These are phyloP conservation scores for Leucoagaricus sp. DNA, from an alignment of 1,284 basidiomycete genomes.

Conservation along the genomic window DNA sequence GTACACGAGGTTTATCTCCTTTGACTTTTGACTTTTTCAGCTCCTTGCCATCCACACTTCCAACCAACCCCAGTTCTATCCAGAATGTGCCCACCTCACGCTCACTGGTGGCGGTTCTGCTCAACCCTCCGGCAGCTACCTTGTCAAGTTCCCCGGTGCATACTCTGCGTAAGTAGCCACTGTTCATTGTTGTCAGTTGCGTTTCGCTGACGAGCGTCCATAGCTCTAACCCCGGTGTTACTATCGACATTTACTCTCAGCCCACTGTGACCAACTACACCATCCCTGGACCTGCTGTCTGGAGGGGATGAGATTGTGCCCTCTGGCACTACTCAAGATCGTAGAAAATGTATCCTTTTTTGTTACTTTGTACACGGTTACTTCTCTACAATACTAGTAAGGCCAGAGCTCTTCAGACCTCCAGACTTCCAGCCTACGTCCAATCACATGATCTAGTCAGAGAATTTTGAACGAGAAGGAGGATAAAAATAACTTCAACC, in stretches of 20 bases:
- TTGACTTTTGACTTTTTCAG: conserved; percentile 26
- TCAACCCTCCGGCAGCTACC: conserved; percentile 28
- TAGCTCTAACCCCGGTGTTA: conserved; percentile 31
- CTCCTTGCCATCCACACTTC: conserved; percentile 39
- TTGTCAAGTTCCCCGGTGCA: conserved; percentile 32
- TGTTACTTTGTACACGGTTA: not conserved
- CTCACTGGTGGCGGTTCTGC: conserved; percentile 32
- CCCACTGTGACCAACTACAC: conserved; percentile 33
- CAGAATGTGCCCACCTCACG: conserved; percentile 35
- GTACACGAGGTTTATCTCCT: not conserved
- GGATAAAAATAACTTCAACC: conserved; percentile 4
- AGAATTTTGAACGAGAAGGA: not conserved
- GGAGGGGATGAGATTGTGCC: conserved; percentile 17
- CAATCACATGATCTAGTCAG: conserved; percentile 6
- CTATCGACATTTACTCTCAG: conserved; percentile 34
- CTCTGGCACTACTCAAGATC: too few species aligned
- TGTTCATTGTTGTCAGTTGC: not conserved
- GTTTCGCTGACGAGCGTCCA: conserved; percentile 7
- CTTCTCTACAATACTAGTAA: too few species aligned
- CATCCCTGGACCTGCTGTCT: conserved; percentile 34
- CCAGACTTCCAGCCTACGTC: too few species aligned
- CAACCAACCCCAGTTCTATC: conserved; percentile 40
- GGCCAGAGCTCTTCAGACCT: too few species aligned
- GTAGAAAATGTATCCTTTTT: too few species aligned
- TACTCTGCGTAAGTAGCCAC: conserved; percentile 19